phyloP scores from a whole-genome alignment of 495 filamentous ascomycete species.

The Zalerion maritima region DNA sequence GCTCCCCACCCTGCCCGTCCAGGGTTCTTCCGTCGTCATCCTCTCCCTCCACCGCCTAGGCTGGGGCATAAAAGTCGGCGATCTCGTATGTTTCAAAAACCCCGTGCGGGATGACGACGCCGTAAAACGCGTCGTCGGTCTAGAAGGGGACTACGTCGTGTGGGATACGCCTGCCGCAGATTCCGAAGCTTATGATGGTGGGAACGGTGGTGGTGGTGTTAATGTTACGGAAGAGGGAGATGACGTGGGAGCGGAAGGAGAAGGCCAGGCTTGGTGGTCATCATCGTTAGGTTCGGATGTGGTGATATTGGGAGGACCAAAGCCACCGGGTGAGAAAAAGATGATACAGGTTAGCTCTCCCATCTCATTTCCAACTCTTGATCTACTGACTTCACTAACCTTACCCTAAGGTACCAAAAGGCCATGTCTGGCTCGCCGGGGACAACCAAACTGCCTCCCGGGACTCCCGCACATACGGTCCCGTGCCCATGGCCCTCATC shows the following conservation, averaged over 20 bases:
- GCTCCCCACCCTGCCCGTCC: constrained; percentile 58
- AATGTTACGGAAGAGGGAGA: too few species aligned
- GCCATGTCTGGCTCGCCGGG: constrained; percentile 78
- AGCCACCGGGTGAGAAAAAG: constrained; percentile 19
- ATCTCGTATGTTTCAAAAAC: constrained; percentile 64
- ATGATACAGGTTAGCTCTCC: constrained; percentile 60
- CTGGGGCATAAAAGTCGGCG: constrained; percentile 57
- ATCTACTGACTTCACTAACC: neutral
- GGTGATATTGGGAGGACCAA: constrained; percentile 2
- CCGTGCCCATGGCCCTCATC: constrained; percentile 69
- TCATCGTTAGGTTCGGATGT: constrained; percentile 1
- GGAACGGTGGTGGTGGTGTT: constrained; percentile 10
- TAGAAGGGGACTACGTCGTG: constrained; percentile 84
- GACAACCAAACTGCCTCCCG: constrained; percentile 74
- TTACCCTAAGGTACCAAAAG: constrained; percentile 56
- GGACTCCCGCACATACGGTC: constrained; percentile 77
- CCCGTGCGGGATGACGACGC: constrained; percentile 48
- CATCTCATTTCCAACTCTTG: neutral
- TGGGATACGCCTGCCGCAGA: constrained; percentile 52
- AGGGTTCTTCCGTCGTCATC: constrained; percentile 54
- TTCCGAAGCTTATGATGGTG: constrained; percentile 16
- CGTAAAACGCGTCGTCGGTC: constrained; percentile 70
- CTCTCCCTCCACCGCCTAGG: constrained; percentile 51
- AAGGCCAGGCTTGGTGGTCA: neutral
- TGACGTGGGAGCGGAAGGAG: constrained; percentile 7